Evolutionary conservation across 2,329 filamentous ascomycete genomes (phyloP), one percentile per base, ranked within the genome.

Genomic region (Pestalotiopsis fici): DNA sequence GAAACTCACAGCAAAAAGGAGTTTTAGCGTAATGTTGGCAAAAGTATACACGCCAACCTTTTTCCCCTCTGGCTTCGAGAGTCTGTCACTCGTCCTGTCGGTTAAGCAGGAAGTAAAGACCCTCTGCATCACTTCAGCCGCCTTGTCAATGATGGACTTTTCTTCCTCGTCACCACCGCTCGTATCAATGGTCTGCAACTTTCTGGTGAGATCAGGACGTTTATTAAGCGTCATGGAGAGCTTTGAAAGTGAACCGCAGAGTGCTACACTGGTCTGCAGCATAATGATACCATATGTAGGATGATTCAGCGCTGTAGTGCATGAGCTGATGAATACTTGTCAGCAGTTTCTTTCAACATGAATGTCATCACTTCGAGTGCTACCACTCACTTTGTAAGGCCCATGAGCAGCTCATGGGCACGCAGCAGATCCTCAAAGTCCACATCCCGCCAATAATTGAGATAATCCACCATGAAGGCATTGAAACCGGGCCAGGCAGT

Each of bases 41-140:
- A 97, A 94, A 67, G 93, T 90, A 81, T 98, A 98, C 69, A 98
- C 94, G 56, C 93, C 95, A 12, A 91, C 82, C 75, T 95, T 94
- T 77, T 95, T 97, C 65, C 94, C 94, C 73, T 95, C 92, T 0
- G 94, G 93, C 68, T 85, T 88, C 23, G 88, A 89, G 71, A 87
- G 87, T 13, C 88, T 84, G 28, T 87, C 89, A 21, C 90, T 90
- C 1, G 88, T 91, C 61, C 93, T 88, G 76, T 97, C 94, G 3
- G 92, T 94, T 39, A 97, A 82, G 71, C 95, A 98, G 50, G 93
- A 94, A 12, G 93, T 96, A 76, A 98, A 97, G 25, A 95, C 94
- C 76, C 94, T 93, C 69, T 97, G 92, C 68, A 98, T 92, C 63
- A 93, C 92, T 75, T 98, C 95, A 21, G 94, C 94, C 2, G 94